Percentiles rank a stretch among this genome's conserved stretches.
Evolutionary conservation across 768 basidiomycete genomes (phyloP).

Genomic region (Termitomyces sp.): DNA sequence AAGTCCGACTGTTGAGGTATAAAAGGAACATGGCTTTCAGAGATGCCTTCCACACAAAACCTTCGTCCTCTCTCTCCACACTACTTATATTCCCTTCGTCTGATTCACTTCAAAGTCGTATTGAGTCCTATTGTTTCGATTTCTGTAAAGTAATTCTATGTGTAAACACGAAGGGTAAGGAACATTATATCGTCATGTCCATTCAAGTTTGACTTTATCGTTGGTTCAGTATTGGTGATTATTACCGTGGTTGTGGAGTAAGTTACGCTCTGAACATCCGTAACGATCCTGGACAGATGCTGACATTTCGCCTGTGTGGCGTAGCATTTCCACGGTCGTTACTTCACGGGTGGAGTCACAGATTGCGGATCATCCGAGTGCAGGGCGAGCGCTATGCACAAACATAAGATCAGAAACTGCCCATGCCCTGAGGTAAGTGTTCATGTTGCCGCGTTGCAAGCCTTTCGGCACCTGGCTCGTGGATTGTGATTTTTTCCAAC

Average conservation of each 20-base stretch:
- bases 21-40: slow-evolving; percentile 6
- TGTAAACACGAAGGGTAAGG: slow-evolving; percentile 34
- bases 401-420: slow-evolving; percentile 38
- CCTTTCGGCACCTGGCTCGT: background rate
- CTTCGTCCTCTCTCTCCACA: background rate
- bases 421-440: slow-evolving; percentile 32
- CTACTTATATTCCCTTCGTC: background rate
- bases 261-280: slow-evolving; percentile 11
- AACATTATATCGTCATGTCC: background rate
- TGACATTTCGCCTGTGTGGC: slow-evolving; percentile 11
- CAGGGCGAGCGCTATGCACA: slow-evolving; percentile 34
- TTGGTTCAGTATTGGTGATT: slow-evolving; percentile 36
- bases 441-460: background rate
- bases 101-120: background rate
- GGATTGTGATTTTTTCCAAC: background rate
- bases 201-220: background rate
- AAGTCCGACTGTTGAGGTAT: slow-evolving; percentile 14
- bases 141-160: slow-evolving; percentile 15
- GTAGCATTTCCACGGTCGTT: slow-evolving; percentile 45
- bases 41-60: background rate
- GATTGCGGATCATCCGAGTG: slow-evolving; percentile 34
- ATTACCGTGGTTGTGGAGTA: slow-evolving; percentile 46
- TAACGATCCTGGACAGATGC: background rate
- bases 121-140: background rate
- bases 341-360: slow-evolving; percentile 36